Percentiles rank a stretch among this genome's conserved stretches.
Evolutionary conservation across 768 basidiomycete genomes (phyloP).

Genomic region (Xerocomellus chrysenteron): DNA sequence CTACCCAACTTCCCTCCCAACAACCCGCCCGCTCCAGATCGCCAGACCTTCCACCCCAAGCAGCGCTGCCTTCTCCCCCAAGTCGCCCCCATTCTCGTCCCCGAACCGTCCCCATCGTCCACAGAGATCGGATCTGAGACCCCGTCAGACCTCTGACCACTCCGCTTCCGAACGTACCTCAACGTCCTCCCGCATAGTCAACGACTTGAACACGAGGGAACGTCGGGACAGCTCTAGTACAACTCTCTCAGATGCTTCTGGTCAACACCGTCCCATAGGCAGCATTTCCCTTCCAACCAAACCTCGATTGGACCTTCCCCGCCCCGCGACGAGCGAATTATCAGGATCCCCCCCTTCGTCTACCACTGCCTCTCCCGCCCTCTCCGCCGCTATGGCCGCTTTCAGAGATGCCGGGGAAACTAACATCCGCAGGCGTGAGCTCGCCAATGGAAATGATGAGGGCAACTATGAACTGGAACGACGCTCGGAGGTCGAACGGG

Average conservation of each 20-base stretch:
- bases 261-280: slow-evolving; percentile 32
- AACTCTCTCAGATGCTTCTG: slow-evolving; percentile 45
- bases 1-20: slow-evolving; percentile 36
- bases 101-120: slow-evolving; percentile 60
- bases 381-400: slow-evolving; percentile 62
- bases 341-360: slow-evolving; percentile 25
- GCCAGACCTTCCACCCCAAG: slow-evolving; percentile 54
- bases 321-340: slow-evolving; percentile 13
- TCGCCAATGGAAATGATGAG: slow-evolving; percentile 53
- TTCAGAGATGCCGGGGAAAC: slow-evolving; percentile 55
- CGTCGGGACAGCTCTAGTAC: slow-evolving; percentile 54
- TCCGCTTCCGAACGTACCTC: slow-evolving; percentile 51
- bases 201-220: slow-evolving; percentile 28
- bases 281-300: slow-evolving; percentile 19
- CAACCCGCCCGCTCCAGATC: slow-evolving; percentile 60
- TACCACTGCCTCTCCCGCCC: slow-evolving; percentile 43
- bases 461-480: slow-evolving; percentile 56
- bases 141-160: slow-evolving; percentile 51
- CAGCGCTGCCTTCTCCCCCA: slow-evolving; percentile 42
- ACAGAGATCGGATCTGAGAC: slow-evolving; percentile 64
- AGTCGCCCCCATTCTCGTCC: slow-evolving; percentile 39
- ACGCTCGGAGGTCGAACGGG: slow-evolving; percentile 59
- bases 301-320: slow-evolving; percentile 18
- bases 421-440: slow-evolving; percentile 54
- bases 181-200: slow-evolving; percentile 38